Evolutionary conservation across 169 alveolate species (phyloP).

Genomic region (Ichthyophthirius multifiliis): DNA sequence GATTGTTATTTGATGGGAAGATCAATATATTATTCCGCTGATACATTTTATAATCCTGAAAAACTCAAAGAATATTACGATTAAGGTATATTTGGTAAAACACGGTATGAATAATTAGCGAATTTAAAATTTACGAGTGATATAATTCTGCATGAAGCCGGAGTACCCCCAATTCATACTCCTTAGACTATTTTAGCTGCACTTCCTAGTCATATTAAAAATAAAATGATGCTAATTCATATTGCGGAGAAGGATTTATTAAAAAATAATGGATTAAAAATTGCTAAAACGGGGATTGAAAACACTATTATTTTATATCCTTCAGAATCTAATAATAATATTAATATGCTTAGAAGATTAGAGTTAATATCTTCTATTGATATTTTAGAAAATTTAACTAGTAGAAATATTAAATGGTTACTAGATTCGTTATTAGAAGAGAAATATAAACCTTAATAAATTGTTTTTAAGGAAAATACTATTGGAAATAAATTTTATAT

Average conservation of each 20-base stretch:
- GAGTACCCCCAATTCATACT: constrained; percentile 50
- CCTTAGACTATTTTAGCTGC: constrained; percentile 24
- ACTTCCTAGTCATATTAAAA: constrained; percentile 14
- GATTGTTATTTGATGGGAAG: constrained; percentile 15
- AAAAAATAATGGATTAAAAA: constrained; percentile 33
- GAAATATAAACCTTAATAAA: constrained; percentile 60
- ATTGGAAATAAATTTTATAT: constrained; percentile 79
- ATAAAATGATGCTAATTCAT: constrained; percentile 28
- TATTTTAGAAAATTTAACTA: constrained; percentile 39
- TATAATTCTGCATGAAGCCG: constrained; percentile 43
- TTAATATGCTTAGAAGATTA: constrained; percentile 28
- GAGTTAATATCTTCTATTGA: constrained; percentile 35
- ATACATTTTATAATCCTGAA: constrained; percentile 40
- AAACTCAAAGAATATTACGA: constrained; percentile 12
- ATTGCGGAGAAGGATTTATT: constrained; percentile 29
- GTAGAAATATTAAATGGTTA: constrained; percentile 70
- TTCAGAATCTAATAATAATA: constrained; percentile 16
- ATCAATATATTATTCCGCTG: constrained; percentile 37
- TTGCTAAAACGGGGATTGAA: constrained; percentile 39
- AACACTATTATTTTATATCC: constrained; percentile 38
- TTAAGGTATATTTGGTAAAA: constrained; percentile 15
- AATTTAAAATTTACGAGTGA: constrained; percentile 16
- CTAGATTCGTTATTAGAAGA: constrained; percentile 76
- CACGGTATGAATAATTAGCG: constrained; percentile 36
- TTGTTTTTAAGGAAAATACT: constrained; percentile 77